A percentile compares a stretch with the other conserved stretches of the same genome.
Evolutionary conservation across 768 basidiomycete genomes (phyloP).

Genomic region (Amanita rimosa): DNA sequence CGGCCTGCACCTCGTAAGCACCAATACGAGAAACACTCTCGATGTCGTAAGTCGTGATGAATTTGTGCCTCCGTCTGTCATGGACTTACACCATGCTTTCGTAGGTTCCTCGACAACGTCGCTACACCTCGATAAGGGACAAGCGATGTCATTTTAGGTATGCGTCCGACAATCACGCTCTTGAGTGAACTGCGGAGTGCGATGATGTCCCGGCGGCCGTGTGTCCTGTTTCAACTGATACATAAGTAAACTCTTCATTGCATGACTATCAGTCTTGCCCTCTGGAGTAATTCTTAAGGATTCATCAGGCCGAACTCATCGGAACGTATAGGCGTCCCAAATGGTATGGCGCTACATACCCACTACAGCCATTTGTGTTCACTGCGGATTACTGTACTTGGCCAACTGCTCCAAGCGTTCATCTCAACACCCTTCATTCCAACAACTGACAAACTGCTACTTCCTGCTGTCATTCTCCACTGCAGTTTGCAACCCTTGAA

Average conservation of each 20-base stretch:
- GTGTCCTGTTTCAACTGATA: not conserved
- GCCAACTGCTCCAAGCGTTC: slow-evolving; percentile 6
- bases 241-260: not conserved
- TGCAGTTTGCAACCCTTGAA: slow-evolving; percentile 2
- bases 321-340: not conserved
- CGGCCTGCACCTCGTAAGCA: not conserved
- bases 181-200: not conserved
- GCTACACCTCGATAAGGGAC: not conserved
- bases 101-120: not conserved
- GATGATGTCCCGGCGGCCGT: not conserved
- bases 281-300: not conserved
- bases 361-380: not conserved
- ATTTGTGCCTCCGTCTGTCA: not conserved
- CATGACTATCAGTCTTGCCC: not conserved
- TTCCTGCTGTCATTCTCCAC: slow-evolving; percentile 6
- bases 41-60: not conserved
- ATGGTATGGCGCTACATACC: too few species aligned
- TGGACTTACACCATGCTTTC: not conserved
- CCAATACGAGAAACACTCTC: not conserved
- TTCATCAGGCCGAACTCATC: not conserved
- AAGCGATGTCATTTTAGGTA: not conserved
- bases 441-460: slow-evolving; percentile 6
- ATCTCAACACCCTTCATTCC: slow-evolving; percentile 10
- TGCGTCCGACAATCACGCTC: not conserved
- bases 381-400: slow-evolving; percentile 5